Conservation (phyloP, 2,329 filamentous ascomycete genomes). For the Conoideocrella luteorostrata region DNA sequence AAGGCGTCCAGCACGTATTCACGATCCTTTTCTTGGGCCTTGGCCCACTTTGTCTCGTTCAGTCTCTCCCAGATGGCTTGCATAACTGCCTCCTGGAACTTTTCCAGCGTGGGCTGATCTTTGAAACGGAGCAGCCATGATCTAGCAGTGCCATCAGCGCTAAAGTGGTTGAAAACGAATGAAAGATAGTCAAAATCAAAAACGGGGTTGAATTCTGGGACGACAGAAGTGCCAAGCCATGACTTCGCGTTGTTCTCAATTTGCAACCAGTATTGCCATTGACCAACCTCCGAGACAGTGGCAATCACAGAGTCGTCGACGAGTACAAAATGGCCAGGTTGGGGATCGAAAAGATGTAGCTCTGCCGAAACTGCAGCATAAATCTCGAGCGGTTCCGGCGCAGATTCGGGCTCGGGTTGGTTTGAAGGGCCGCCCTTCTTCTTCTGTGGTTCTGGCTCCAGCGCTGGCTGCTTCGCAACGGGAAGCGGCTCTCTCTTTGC, state of each 20-base stretch:
- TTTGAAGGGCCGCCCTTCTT: not conserved
- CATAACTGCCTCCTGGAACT: conserved; percentile 90
- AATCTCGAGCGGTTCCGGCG: conserved; percentile 65
- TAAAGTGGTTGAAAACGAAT: conserved; percentile 98
- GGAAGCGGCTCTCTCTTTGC: conserved; percentile 36
- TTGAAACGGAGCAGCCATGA: conserved; percentile 95
- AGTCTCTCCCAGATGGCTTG: conserved; percentile 94
- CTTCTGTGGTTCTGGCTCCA: not conserved
- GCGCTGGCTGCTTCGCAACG: conserved; percentile 22
- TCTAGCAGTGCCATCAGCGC: conserved; percentile 79
- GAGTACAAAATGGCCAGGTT: conserved; percentile 74
- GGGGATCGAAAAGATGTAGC: conserved; percentile 89
- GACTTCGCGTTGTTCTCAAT: conserved; percentile 68
- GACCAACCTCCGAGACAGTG: conserved; percentile 76
- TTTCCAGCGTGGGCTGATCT: conserved; percentile 71
- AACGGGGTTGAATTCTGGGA: conserved; percentile 91
- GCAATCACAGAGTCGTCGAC: conserved; percentile 72
- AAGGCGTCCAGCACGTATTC: conserved; percentile 96
- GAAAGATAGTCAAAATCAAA: conserved; percentile 99
- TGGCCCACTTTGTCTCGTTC: conserved; percentile 90
- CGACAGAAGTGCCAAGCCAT: conserved; percentile 80
- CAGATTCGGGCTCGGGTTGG: conserved; percentile 6
- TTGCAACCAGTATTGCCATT: conserved; percentile 95
- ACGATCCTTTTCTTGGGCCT: conserved; percentile 83
- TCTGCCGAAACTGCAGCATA: conserved; percentile 73